Percentiles rank a stretch among this genome's conserved stretches.
These are phyloP conservation scores for Diplodia mutila DNA, from an alignment of 2,329 filamentous ascomycete species.

Conservation along the genomic window DNA sequence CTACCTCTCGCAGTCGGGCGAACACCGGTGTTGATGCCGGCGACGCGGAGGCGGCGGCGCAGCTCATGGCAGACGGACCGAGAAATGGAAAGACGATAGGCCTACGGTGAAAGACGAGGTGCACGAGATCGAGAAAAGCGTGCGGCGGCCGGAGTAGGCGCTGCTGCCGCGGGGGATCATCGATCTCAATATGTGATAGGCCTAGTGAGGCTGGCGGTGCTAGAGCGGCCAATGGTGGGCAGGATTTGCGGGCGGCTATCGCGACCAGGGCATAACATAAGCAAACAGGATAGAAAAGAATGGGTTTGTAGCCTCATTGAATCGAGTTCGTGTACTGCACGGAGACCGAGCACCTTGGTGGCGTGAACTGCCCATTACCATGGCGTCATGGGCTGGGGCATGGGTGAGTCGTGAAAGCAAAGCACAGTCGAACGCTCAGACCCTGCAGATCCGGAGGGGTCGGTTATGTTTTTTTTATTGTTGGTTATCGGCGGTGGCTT, in stretches of 20 bases:
- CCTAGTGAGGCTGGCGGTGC: neutral
- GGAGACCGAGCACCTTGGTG: neutral
- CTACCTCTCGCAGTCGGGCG: no score
- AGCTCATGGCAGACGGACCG: conserved; percentile 54
- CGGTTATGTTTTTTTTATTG: neutral
- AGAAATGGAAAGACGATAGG: conserved; percentile 52
- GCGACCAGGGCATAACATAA: neutral
- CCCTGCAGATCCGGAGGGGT: conserved; percentile 5
- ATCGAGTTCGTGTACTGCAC: neutral
- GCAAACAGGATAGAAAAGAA: no score
- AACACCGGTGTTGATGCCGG: no score
- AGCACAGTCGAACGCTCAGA: conserved; percentile 4
- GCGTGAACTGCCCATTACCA: conserved; percentile 1
- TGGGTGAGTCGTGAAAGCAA: neutral
- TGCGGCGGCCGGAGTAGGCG: neutral
- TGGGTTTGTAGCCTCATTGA: no score
- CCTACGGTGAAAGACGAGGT: neutral
- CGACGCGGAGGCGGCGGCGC: conserved; percentile 51
- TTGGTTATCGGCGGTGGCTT: neutral
- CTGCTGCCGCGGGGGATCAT: conserved; percentile 36
- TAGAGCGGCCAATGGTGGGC: neutral
- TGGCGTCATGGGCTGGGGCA: conserved; percentile 1
- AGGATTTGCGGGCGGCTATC: neutral
- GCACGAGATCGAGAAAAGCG: neutral
- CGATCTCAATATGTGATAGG: neutral